Evolutionary conservation across 2,329 filamentous ascomycete genomes (phyloP), one percentile per base, ranked within the genome.

Genomic region (Mariannaea elegans): DNA sequence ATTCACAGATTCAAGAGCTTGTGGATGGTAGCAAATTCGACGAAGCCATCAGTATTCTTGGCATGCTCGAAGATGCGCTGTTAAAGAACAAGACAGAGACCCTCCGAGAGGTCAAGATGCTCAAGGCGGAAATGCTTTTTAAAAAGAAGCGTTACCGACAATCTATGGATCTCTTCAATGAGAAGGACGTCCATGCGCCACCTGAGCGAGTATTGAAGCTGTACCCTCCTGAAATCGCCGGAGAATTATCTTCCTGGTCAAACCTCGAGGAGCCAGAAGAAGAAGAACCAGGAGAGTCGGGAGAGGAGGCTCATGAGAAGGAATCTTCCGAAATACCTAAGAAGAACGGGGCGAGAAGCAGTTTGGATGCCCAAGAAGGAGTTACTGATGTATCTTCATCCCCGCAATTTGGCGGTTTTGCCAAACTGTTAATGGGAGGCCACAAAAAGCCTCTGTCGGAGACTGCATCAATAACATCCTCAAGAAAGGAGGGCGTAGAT

Each of bases 41-140:
- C 69, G 96, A 99, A 77, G 94, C 94, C 0, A 90, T 98, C 63
- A 97, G 93, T 71, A 80, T 99, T 8, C 81, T 98, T 7, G 84
- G 86, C 47, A 93, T 97, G 88, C 85, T 99, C 1, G 95, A 99
- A 77, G 94, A 97, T 76, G 96, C 94, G 0, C 80, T 99, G 19
- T 81, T 99, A 19, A 86, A 87, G 45, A 87, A 97, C 76, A 99
- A 99, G 76, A 82, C 84, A 8, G 89, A 90, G 48, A 89, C 91
- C 9, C 82, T 97, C 60, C 87, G 94, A 24, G 90, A 96, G 68
- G 89, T 96, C 68, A 96, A 94, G 78, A 95, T 97, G 80, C 84
- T 91, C 66, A 99, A 99, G 74, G 95, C 94, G 0, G 92, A 97
- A 73, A 80, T 83, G 13, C 80, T 98, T 4, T 99, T 99, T 70